Evolutionary conservation across 306 rosid species (phyloP).

Genomic region (Cicer arietinum): DNA sequence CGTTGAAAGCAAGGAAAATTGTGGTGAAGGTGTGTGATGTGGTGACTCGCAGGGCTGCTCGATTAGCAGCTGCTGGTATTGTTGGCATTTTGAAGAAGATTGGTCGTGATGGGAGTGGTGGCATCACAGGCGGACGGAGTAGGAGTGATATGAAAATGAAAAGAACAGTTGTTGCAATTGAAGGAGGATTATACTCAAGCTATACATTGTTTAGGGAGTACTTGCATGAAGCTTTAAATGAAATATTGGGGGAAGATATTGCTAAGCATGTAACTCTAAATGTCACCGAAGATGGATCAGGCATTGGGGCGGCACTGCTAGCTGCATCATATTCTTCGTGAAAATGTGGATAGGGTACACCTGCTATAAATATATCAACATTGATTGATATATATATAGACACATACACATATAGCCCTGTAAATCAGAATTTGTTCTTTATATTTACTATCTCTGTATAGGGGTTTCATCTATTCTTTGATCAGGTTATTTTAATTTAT

Average conservation of each 20-base stretch:
- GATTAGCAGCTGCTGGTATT: constrained; percentile 90
- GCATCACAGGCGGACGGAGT: constrained; percentile 76
- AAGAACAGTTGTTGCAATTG: constrained; percentile 82
- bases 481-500: constrained; percentile 46
- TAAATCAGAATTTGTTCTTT: constrained; percentile 73
- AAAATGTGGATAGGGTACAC: constrained; percentile 72
- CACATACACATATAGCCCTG: constrained; percentile 67
- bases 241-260: constrained; percentile 79
- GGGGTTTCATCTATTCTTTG: constrained; percentile 64
- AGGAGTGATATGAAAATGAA: constrained; percentile 64
- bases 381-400: constrained; percentile 35
- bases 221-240: constrained; percentile 74
- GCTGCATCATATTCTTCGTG: constrained; percentile 78
- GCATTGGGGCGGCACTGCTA: constrained; percentile 84
- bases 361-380: constrained; percentile 58
- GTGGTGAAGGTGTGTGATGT: constrained; percentile 80
- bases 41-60: constrained; percentile 85
- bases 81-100: constrained; percentile 92
- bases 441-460: constrained; percentile 62
- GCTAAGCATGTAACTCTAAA: constrained; percentile 75
- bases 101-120: constrained; percentile 87
- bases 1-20: constrained; percentile 73
- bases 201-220: constrained; percentile 77
- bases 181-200: constrained; percentile 79
- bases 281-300: constrained; percentile 88